Evolutionary conservation across 2,329 filamentous ascomycete genomes (phyloP), one percentile per base, ranked within the genome.

Genomic region (Trichoderma koningiopsis): DNA sequence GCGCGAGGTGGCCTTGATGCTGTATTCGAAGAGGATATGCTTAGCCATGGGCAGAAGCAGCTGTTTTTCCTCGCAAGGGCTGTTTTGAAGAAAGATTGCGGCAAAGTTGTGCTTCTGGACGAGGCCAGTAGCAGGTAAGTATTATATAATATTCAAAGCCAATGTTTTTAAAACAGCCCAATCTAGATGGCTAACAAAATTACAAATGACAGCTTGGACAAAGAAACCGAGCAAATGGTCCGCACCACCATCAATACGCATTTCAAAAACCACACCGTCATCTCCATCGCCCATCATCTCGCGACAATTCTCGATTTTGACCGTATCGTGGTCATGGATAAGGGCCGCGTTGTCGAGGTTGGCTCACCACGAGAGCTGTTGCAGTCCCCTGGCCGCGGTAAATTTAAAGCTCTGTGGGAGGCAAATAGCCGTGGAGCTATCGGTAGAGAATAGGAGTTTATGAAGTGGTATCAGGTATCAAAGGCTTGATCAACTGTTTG

Each of bases 21-120:
- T 1, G 72, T 75, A 0, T 78, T 85, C 43, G 72, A 74, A 2
- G 73, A 78, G 7, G 73, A 80, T 6, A 70, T 73, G 5, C 73
- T 83, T 3, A 83, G 81, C 1, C 79, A 83, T 56, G 85, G 85
- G 0, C 82, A 88, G 74, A 79, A 79, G 58, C 85, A 87, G 74
- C 76, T 87, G 11, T 83, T 87, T 69, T 83, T 80, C 49, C 75
- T 88, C 1, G 84, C 84, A 0, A 77, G 85, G 27, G 81, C 84
- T 0, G 76, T 87, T 16, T 72, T 86, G 29, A 75, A 79, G 10
- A 78, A 74, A 59, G 72, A 77, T n/a, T 71, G 72, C 8, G 76
- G 78, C 1, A 81, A 72, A 11, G 73, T 87, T 5, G 73, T 86
- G 2, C 75, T 86, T 2, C 71, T 85, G 6, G 83, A 85, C 60